Percentiles rank a stretch among this genome's conserved stretches.
Conservation (phyloP, 805 yeast species). For the Zygosaccharomyces pseudorouxii region DNA sequence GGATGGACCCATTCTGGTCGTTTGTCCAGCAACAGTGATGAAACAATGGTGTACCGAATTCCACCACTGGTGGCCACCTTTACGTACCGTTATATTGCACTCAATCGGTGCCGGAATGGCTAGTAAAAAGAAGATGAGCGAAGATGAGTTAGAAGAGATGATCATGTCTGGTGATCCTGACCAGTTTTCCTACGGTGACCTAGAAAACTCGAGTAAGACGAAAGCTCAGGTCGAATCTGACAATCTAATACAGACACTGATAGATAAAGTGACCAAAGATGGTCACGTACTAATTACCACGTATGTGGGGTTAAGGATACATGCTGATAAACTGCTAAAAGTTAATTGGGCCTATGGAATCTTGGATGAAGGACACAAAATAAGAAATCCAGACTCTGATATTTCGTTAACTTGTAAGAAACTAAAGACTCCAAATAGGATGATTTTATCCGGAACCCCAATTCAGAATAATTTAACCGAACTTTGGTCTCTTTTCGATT, state of each 20-base stretch:
- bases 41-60: slow-evolving; percentile 97
- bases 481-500: slow-evolving; percentile 92
- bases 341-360: slow-evolving; percentile 85
- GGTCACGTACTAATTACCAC: slow-evolving; percentile 91
- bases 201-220: slow-evolving; percentile 25
- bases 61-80: slow-evolving; percentile 97
- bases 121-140: slow-evolving; percentile 33
- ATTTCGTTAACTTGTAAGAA: slow-evolving; percentile 83
- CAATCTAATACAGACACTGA: slow-evolving; percentile 31
- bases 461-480: slow-evolving; percentile 90
- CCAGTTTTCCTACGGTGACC: slow-evolving; percentile 43
- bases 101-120: slow-evolving; percentile 88
- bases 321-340: slow-evolving; percentile 58
- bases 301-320: slow-evolving; percentile 76
- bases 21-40: slow-evolving; percentile 95
- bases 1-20: slow-evolving; percentile 74
- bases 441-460: slow-evolving; percentile 93
- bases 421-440: slow-evolving; percentile 74
- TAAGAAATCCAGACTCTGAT: slow-evolving; percentile 88
- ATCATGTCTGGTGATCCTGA: slow-evolving; percentile 37
- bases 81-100: slow-evolving; percentile 79
- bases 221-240: slow-evolving; percentile 30
- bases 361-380: slow-evolving; percentile 94
- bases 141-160: slow-evolving; percentile 49
- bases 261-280: slow-evolving; percentile 49